Base-by-base conservation (phyloP, 75 land plant species). In the Picea sitchensis region DNA sequence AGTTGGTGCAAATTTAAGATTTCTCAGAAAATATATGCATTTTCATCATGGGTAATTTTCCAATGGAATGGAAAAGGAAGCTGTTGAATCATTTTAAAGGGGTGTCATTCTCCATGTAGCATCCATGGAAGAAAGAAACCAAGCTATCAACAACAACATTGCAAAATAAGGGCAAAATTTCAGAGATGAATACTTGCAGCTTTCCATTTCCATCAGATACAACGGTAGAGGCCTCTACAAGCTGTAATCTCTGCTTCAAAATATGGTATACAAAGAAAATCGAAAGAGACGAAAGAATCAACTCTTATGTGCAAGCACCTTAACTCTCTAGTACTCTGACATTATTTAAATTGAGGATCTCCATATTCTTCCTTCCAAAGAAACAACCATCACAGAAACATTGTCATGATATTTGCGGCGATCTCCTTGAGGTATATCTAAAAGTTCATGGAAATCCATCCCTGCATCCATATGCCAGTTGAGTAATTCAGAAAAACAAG, bases 391-490 rank as follows among this genome's bases (percentile, higher is more conserved):
- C 76, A 96, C 92, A 51, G 98, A 96, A 61, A 96, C 92, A 82
- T 96, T 98, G 62, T 96, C 99, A 83, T 96, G 99, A 83, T 94
- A 96, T 64, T 90, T 80, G 58, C 99, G 83, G 64, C 99, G 85
- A 81, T 96, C 99, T 1, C 99, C 99, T 76, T 96, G 99, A 71
- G 99, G 99, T 69, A 96, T 94, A 76, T 96, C 98, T 21, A 96
- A 91, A 80, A 96, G 84, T 80, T 94, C 99, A 78, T 96, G 94
- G 76, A 96, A 96, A 75, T 94, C 94, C 99, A 96, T 91, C 8
- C 98, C 99, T 96, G 86, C 59, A 79, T 78, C 47, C 34, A 80
- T 18, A 74, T 44, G 11, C 74, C 3, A 41, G 36, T 71, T 71
- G 20, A 80, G 59, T 78, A 56, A 54, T n/a, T 34, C 14, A 26